These are phyloP conservation scores for Rhodomyrtus psidioides DNA, from an alignment of 441 rosid genomes.

Conservation along the genomic window DNA sequence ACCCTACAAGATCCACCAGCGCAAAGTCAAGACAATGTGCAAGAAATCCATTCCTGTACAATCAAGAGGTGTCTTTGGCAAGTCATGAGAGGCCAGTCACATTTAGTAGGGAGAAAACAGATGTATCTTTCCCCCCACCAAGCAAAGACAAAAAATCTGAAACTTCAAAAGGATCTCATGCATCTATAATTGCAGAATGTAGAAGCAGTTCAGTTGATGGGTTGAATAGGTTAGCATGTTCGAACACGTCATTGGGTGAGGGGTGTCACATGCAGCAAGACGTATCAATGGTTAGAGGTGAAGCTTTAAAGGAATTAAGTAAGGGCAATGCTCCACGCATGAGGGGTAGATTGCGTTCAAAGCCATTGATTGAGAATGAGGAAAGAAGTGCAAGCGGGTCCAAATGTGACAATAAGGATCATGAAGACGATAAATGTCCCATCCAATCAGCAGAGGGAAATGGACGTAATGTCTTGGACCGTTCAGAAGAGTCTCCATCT, in stretches of 20 bases:
- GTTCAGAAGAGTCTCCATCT: conserved; percentile 12
- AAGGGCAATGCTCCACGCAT: conserved; percentile 18
- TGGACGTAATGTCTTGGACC: not conserved
- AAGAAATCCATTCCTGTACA: conserved; percentile 14
- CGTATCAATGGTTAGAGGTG: conserved; percentile 10
- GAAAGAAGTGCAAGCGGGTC: conserved; percentile 15
- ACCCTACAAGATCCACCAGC: conserved; percentile 15
- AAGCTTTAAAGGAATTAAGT: conserved; percentile 17
- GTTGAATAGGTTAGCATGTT: conserved; percentile 4
- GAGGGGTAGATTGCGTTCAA: conserved; percentile 23
- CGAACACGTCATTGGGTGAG: conserved; percentile 2
- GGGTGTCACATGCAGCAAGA: conserved; percentile 13
- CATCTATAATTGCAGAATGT: conserved; percentile 19
- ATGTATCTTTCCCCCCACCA: conserved; percentile 10
- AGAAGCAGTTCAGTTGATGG: conserved; percentile 9
- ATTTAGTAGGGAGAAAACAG: conserved; percentile 15
- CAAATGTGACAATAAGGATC: not conserved
- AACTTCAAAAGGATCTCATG: conserved; percentile 19
- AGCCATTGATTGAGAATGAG: conserved; percentile 15
- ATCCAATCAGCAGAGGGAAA: not conserved
- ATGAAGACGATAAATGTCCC: not conserved
- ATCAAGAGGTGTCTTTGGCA: conserved; percentile 6
- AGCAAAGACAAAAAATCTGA: conserved; percentile 10
- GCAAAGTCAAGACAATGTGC: conserved; percentile 8
- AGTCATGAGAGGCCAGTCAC: conserved; percentile 9